Evolutionary conservation across 2,329 filamentous ascomycete species (phyloP).

Genomic region (Periconia digitata): DNA sequence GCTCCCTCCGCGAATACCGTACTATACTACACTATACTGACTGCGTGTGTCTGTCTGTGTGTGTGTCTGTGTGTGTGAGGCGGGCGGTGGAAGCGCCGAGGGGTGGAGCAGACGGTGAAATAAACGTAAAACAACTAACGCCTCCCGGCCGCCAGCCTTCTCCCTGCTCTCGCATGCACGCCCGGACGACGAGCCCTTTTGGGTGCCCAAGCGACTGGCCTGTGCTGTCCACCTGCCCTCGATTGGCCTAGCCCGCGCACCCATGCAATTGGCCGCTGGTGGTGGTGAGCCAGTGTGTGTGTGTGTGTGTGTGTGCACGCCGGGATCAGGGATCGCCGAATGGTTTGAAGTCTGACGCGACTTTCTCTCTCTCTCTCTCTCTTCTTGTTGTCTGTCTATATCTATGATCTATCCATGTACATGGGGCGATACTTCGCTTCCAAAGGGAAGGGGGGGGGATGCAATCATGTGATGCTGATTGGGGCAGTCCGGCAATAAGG

Average conservation of each 20-base stretch:
- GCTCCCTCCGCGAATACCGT: too few species aligned
- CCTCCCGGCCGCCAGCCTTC: conserved; percentile 32
- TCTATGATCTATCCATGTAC: too few species aligned
- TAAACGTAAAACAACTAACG: conserved; percentile 43
- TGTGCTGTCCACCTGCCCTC: not conserved
- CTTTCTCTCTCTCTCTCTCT: not conserved
- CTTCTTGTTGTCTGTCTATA: not conserved
- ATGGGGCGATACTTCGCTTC: too few species aligned
- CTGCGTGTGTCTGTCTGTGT: too few species aligned
- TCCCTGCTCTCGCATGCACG: conserved; percentile 31
- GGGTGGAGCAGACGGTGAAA: conserved; percentile 38
- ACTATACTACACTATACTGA: too few species aligned
- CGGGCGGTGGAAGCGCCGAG: conserved; percentile 23
- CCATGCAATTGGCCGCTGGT: too few species aligned
- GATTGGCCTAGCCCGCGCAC: conserved; percentile 23
- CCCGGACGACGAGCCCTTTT: conserved; percentile 31
- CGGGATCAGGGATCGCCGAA: conserved; percentile 29
- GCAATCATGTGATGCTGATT: too few species aligned
- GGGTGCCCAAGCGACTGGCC: conserved; percentile 16
- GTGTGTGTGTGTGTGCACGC: conserved; percentile 15
- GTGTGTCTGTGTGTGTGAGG: conserved; percentile 5
- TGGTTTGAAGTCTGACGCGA: not conserved
- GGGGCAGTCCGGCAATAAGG: too few species aligned
- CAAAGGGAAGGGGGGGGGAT: too few species aligned
- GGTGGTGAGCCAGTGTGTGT: too few species aligned